Evolutionary conservation across 177 flowering plant species (phyloP).

Genomic region (Vitis hybrid): DNA sequence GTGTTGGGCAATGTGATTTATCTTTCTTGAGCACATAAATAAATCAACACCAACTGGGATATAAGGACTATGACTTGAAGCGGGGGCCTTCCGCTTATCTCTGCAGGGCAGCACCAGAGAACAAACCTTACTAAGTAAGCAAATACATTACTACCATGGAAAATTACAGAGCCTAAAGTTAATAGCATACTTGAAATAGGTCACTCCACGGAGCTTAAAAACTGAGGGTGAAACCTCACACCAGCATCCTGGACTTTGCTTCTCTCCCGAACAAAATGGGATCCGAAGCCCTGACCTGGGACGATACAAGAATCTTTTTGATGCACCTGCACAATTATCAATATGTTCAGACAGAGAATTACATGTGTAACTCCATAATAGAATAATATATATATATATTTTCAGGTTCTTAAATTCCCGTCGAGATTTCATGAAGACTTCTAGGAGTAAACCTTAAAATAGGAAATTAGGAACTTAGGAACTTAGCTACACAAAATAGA

Average conservation of each 20-base stretch:
- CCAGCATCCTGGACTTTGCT: constrained; percentile 71
- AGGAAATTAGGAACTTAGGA: too few relatives aligned
- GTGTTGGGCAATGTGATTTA: constrained; percentile 85
- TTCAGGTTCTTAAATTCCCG: too few relatives aligned
- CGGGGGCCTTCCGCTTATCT: constrained; percentile 73
- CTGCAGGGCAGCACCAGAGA: constrained; percentile 29
- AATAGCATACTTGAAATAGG: constrained; percentile 72
- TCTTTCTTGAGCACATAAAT: constrained; percentile 65
- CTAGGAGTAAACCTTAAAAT: too few relatives aligned
- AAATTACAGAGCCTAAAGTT: background rate
- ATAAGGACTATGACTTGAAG: constrained; percentile 66
- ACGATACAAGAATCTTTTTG: constrained; percentile 60
- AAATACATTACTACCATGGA: background rate
- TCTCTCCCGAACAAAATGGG: constrained; percentile 59
- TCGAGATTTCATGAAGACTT: too few relatives aligned
- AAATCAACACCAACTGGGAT: constrained; percentile 84
- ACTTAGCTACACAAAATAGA: too few relatives aligned
- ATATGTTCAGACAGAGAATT: background rate
- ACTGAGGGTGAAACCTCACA: constrained; percentile 70
- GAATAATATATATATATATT: too few relatives aligned
- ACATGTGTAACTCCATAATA: too few relatives aligned
- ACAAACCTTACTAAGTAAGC: background rate
- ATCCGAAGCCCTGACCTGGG: constrained; percentile 76
- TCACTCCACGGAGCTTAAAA: constrained; percentile 83
- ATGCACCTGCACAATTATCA: constrained; percentile 50